Percentiles rank a stretch among this genome's conserved stretches.
phyloP scores from a whole-genome alignment of 371 early-diverging fungal species.

The Funneliformis caledonium region DNA sequence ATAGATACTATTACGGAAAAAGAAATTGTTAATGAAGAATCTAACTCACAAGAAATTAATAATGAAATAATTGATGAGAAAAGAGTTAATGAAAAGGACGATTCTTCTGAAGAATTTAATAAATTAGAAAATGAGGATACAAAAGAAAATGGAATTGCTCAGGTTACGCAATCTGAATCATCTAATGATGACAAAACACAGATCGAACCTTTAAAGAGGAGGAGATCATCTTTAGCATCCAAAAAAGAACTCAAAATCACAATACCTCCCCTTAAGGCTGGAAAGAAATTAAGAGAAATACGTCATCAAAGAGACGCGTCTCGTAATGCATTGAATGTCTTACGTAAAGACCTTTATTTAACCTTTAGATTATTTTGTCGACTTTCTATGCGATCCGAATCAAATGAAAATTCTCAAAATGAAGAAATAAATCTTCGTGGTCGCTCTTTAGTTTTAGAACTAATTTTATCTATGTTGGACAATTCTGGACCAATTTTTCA shows the following conservation, averaged over 20 bases:
- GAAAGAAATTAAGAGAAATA: conserved; percentile 34
- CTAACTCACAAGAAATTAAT: background rate
- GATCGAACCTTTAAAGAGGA: background rate
- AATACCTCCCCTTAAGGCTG: conserved; percentile 17
- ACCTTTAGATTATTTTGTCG: conserved; percentile 91
- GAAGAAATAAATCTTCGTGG: conserved; percentile 50
- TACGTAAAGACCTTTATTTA: conserved; percentile 80
- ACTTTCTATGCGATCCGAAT: conserved; percentile 72
- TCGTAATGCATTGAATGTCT: conserved; percentile 44
- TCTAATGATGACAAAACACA: background rate
- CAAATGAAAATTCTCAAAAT: conserved; percentile 44
- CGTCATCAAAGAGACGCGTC: conserved; percentile 38
- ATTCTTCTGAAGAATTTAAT: background rate
- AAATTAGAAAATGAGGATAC: background rate
- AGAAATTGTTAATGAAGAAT: background rate
- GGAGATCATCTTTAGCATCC: conserved; percentile 23
- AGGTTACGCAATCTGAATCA: background rate
- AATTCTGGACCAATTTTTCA: conserved; percentile 63
- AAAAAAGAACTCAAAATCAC: conserved; percentile 27
- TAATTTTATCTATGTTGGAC: conserved; percentile 64
- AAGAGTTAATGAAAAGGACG: background rate
- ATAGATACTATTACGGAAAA: background rate
- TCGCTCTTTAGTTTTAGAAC: conserved; percentile 61
- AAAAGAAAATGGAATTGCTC: background rate
- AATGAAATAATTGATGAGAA: background rate